These are phyloP conservation scores for Candida glucosophila DNA, from an alignment of 1,139 yeast genomes.

Conservation along the genomic window DNA sequence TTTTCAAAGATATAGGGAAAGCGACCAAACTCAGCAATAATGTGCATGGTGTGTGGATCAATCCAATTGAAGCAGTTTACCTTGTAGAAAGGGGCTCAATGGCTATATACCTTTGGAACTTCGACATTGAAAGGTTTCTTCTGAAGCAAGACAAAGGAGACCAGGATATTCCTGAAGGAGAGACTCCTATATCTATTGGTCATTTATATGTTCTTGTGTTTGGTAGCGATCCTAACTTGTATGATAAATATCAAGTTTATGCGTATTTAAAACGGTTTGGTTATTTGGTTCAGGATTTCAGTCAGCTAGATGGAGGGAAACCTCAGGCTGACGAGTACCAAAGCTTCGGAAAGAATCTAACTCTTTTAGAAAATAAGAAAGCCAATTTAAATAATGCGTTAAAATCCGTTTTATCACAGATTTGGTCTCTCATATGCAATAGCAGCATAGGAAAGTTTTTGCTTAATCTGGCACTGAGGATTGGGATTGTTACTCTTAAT, in stretches of 20 bases:
- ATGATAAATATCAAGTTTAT: slow-evolving; percentile 53
- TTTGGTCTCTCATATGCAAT: neutral
- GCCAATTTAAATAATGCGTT: neutral
- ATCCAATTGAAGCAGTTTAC: slow-evolving; percentile 64
- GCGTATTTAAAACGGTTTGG: slow-evolving; percentile 75
- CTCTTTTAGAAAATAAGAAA: too few relatives aligned
- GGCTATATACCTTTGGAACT: slow-evolving; percentile 37
- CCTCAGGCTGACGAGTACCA: slow-evolving; percentile 6
- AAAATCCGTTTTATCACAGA: neutral
- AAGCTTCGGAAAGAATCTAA: neutral
- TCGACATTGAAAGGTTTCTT: slow-evolving; percentile 8
- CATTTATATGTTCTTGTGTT: slow-evolving; percentile 54
- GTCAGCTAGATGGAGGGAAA: slow-evolving; percentile 4
- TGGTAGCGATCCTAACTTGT: slow-evolving; percentile 19
- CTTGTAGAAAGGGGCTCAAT: slow-evolving; percentile 79
- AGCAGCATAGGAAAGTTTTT: neutral
- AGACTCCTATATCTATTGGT: slow-evolving; percentile 50
- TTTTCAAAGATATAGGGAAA: slow-evolving; percentile 64
- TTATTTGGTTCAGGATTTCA: slow-evolving; percentile 47
- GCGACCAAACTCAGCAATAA: slow-evolving; percentile 21
- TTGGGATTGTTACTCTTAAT: slow-evolving; percentile 8
- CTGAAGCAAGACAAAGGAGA: slow-evolving; percentile 13
- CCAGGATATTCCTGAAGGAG: slow-evolving; percentile 12
- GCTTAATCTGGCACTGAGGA: slow-evolving; percentile 1
- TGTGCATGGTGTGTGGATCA: slow-evolving; percentile 35